Base-by-base conservation (phyloP, 2,329 filamentous ascomycete genomes). In the Fusarium keratoplasticum region DNA sequence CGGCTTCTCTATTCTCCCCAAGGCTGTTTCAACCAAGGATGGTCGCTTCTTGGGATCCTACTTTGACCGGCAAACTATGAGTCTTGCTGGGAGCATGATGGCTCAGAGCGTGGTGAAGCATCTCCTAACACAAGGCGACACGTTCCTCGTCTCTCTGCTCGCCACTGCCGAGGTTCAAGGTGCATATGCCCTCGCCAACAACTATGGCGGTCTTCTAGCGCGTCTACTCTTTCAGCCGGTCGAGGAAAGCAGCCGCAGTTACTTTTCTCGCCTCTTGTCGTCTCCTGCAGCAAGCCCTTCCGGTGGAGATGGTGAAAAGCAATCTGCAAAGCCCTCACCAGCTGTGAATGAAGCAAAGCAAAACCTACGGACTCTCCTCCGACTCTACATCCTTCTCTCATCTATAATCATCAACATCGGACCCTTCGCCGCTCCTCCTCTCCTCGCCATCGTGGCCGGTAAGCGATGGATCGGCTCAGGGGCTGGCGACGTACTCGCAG, bases 221-320 rank as follows among this genome's bases (percentile, higher is more conserved):
- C 90, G 96, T 4, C 90, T 98, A 73, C 85, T 99, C 60, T 96
- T 99, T 81, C 96, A 98, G 79, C 97, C 96, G 9, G 91, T 99
- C 69, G 96, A 99, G 82, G 97, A 99, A 83, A 96, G 93, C 81
- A 95, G 93, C 73, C 92, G 97, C 42, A 95, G 92, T 79, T 92
- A 98, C 80, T 98, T 98, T 69, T 95, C 95, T 61, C 93, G 93
- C 36, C 86, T 98, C 1, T 90, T 98, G 25, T 82, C 87, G 0
- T 80, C 82, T 1, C 64, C 79, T 4, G 72, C 81, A 6, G 52
- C 70, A 16, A 61, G 40, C n/a, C 61, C 55, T 14, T 22, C 74
- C 6, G 33, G 54, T 14, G 60, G 63, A 14, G 47, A 73, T 16
- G 78, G 68, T 52, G 70, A 67, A 27, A 74, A 78, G 25, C 42